A percentile compares a stretch with the other conserved stretches of the same genome.
These are phyloP conservation scores for Alternaria viburni DNA, from an alignment of 2,329 filamentous ascomycete species.

Conservation along the genomic window DNA sequence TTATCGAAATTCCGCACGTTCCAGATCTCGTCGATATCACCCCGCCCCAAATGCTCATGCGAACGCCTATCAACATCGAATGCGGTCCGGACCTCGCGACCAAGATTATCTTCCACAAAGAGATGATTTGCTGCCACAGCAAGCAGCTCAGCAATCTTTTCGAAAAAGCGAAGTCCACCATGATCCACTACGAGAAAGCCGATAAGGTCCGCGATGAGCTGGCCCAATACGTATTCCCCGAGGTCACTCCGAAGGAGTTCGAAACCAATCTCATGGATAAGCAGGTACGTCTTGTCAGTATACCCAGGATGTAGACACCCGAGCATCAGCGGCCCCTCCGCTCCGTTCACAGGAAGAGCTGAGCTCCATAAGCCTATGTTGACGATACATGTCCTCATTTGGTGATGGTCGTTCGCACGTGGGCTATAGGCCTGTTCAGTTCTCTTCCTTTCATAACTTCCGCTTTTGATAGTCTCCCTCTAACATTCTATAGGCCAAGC, in stretches of 20 bases:
- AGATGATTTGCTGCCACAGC: slow-evolving; percentile 21
- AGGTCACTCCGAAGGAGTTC: not conserved
- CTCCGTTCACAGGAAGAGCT: not conserved
- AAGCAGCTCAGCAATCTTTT: not conserved
- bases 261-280: not conserved
- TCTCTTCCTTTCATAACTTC: not conserved
- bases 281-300: slow-evolving; percentile 1
- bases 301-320: not conserved
- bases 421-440: not conserved
- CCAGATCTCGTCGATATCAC: not conserved
- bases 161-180: slow-evolving; percentile 1
- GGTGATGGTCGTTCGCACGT: no score
- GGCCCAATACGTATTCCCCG: not conserved
- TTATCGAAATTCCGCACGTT: not conserved
- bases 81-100: slow-evolving; percentile 13
- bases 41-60: slow-evolving; percentile 10
- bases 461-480: no score
- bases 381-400: no score
- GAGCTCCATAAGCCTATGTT: not conserved
- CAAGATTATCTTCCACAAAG: slow-evolving; percentile 14
- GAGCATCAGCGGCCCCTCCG: rapidly evolving
- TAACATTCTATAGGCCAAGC: no score
- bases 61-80: slow-evolving; percentile 19
- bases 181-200: not conserved
- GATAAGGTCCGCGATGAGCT: not conserved